Conservation (phyloP, 2,329 filamentous ascomycete genomes). For the Fusarium denticulatum region DNA sequence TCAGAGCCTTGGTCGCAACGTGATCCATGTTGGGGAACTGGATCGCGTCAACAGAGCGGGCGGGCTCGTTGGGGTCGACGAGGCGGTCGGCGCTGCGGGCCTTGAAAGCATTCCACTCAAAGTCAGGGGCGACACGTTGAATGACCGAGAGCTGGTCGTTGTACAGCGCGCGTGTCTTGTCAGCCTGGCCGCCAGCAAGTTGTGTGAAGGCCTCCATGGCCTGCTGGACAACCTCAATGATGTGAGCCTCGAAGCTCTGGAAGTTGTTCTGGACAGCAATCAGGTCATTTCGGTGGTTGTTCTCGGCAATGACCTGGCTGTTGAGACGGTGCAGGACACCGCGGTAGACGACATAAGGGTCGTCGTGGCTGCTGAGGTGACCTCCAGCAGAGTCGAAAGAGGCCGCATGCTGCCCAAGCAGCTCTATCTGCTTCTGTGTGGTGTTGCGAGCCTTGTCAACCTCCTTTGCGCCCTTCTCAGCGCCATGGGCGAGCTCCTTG, state of each 20-base stretch:
- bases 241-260: slow-evolving; percentile 84
- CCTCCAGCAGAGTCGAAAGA: slow-evolving; percentile 79
- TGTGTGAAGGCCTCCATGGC: slow-evolving; percentile 86
- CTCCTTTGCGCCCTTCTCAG: slow-evolving; percentile 85
- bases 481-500: slow-evolving; percentile 86
- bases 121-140: slow-evolving; percentile 82
- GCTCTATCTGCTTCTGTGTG: slow-evolving; percentile 96
- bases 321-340: slow-evolving; percentile 84
- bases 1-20: slow-evolving; percentile 78
- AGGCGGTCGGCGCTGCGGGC: slow-evolving; percentile 76
- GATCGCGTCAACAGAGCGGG: slow-evolving; percentile 78
- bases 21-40: slow-evolving; percentile 92
- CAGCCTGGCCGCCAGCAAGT: slow-evolving; percentile 80
- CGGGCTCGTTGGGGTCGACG: slow-evolving; percentile 78
- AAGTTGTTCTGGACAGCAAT: slow-evolving; percentile 93
- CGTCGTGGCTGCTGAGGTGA: slow-evolving; percentile 75
- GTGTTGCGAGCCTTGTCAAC: slow-evolving; percentile 87
- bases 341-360: slow-evolving; percentile 88
- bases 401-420: slow-evolving; percentile 87
- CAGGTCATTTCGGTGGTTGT: slow-evolving; percentile 93
- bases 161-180: slow-evolving; percentile 84
- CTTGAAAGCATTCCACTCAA: slow-evolving; percentile 91
- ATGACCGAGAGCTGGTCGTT: slow-evolving; percentile 81
- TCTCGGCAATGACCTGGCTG: slow-evolving; percentile 94
- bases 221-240: slow-evolving; percentile 83